phyloP scores from a whole-genome alignment of 495 filamentous ascomycete species.

The Cryomyces antarcticus region DNA sequence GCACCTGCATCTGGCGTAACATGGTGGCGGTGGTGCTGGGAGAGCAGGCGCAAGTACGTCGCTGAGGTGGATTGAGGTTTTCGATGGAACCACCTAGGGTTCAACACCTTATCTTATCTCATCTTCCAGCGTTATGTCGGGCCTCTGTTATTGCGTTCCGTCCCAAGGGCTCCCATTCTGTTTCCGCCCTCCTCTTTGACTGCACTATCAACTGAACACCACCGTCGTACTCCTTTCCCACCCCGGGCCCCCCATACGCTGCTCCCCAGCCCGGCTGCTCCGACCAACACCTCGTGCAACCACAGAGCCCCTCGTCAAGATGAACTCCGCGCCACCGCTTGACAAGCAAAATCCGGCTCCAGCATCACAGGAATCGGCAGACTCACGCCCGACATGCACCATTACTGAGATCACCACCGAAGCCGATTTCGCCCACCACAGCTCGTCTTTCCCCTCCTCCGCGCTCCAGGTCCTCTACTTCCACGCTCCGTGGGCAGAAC shows the following conservation, averaged over 20 bases:
- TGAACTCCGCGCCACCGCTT: not conserved
- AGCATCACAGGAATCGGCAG: not conserved
- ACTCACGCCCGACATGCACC: slow-evolving; percentile 14
- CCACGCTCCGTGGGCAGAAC: slow-evolving; percentile 91
- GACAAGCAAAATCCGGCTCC: not conserved
- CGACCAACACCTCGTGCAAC: not conserved
- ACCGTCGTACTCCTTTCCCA: too few species aligned
- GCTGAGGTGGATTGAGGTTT: too few species aligned
- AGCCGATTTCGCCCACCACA: slow-evolving; percentile 42
- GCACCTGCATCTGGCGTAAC: slow-evolving; percentile 29
- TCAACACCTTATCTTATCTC: too few species aligned
- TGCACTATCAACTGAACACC: too few species aligned
- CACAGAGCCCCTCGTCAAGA: not conserved
- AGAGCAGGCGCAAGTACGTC: too few species aligned
- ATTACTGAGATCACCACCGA: slow-evolving; percentile 53
- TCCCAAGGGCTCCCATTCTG: too few species aligned
- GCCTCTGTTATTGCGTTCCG: too few species aligned
- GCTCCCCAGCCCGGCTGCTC: too few species aligned
- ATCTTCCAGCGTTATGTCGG: too few species aligned
- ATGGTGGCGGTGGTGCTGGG: slow-evolving; percentile 13
- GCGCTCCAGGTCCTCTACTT: slow-evolving; percentile 73
- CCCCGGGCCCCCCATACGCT: too few species aligned
- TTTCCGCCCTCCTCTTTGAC: too few species aligned
- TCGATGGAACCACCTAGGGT: too few species aligned
- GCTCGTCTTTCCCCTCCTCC: slow-evolving; percentile 40